phyloP scores from a whole-genome alignment of 1,139 yeast genomes.

The Eremothecium sinecaudum region DNA sequence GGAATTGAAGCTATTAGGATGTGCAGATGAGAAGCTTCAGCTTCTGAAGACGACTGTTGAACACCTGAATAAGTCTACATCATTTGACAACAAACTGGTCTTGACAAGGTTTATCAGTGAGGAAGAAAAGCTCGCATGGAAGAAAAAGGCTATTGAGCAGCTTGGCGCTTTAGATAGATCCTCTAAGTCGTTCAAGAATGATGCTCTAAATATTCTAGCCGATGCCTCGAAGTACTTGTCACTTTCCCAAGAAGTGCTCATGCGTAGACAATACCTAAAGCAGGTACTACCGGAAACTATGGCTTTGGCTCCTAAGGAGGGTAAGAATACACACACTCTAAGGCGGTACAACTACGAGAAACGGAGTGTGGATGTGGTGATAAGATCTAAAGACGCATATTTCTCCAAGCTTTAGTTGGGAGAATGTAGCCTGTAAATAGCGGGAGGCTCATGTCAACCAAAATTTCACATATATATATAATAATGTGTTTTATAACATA shows the following conservation, averaged over 20 bases:
- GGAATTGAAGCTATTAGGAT: slow-evolving; percentile 38
- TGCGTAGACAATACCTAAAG: slow-evolving; percentile 37
- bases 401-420: slow-evolving; percentile 18
- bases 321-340: slow-evolving; percentile 33
- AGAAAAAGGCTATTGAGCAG: slow-evolving; percentile 26
- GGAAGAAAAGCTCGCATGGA: slow-evolving; percentile 32
- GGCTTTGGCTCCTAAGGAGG: slow-evolving; percentile 23
- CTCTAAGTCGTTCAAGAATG: slow-evolving; percentile 29
- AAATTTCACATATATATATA: slow-evolving; percentile 1
- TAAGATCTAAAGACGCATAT: slow-evolving; percentile 34
- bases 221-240: slow-evolving; percentile 33
- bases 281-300: slow-evolving; percentile 34
- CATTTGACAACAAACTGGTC: slow-evolving; percentile 36
- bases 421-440: slow-evolving; percentile 4
- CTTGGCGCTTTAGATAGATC: slow-evolving; percentile 21
- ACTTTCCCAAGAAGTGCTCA: slow-evolving; percentile 33
- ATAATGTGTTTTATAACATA: not conserved
- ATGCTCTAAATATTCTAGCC: slow-evolving; percentile 31
- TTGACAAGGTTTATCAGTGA: slow-evolving; percentile 32
- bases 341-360: slow-evolving; percentile 44
- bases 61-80: slow-evolving; percentile 17
- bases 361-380: slow-evolving; percentile 36
- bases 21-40: slow-evolving; percentile 35
- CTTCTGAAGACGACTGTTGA: slow-evolving; percentile 23
- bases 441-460: not conserved